A percentile compares a stretch with the other conserved stretches of the same genome.
Conservation (phyloP, 2,329 filamentous ascomycete genomes). For the Zymoseptoria crescenta region DNA sequence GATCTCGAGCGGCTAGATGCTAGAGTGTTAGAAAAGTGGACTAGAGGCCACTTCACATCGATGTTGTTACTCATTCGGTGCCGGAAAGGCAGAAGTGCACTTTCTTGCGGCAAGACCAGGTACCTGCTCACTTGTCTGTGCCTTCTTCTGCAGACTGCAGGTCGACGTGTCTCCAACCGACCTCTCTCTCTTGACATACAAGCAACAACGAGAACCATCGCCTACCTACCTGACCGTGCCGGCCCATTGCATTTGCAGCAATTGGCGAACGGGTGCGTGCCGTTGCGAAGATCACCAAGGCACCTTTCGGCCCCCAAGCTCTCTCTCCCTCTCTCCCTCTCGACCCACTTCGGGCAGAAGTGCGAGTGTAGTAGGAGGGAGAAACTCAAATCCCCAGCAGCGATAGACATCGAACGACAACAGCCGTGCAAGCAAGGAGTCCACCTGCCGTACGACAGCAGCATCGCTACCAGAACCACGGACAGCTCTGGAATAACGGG, state of each 20-base stretch:
- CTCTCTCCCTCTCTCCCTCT: constrained; percentile 1
- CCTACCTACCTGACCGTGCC: background rate
- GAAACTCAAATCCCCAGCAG: background rate
- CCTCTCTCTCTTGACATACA: background rate
- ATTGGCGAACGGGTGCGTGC: background rate
- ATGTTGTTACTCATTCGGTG: constrained; percentile 9
- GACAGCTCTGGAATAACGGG: constrained; percentile 5
- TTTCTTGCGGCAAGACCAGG: constrained; percentile 4
- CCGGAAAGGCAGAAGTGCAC: constrained; percentile 11
- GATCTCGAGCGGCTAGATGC: constrained; percentile 8
- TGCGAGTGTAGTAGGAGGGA: constrained; percentile 1
- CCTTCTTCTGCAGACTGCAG: constrained; percentile 4
- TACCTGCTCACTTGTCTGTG: background rate
- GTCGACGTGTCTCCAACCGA: constrained; percentile 1
- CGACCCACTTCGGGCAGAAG: background rate
- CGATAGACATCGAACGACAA: background rate
- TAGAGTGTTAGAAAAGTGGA: constrained; percentile 8
- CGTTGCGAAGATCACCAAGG: constrained; percentile 9
- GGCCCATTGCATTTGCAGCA: background rate
- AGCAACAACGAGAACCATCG: background rate
- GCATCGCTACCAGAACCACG: constrained; percentile 15
- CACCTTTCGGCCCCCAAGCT: constrained; percentile 5
- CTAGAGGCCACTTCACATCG: constrained; percentile 11
- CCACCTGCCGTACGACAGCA: constrained; percentile 1
- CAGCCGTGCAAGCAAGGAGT: background rate